Evolutionary conservation across 176 grass and related monocot genomes (phyloP).

Genomic region (Elymus sibiricus): DNA sequence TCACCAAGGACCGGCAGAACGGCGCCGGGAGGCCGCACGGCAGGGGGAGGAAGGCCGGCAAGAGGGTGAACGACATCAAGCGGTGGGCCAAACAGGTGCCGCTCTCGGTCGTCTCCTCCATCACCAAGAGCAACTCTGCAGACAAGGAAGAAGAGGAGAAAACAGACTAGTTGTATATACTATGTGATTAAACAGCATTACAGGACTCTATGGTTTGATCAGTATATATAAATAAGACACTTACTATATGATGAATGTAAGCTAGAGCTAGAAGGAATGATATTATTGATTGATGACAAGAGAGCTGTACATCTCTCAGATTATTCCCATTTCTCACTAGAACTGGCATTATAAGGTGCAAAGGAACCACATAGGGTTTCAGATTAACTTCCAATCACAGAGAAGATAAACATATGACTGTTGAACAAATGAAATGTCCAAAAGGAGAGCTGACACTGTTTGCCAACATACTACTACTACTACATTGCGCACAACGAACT

Average conservation of each 20-base stretch:
- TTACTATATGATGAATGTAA: background rate
- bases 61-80: constrained; percentile 67
- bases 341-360: background rate
- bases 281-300: background rate
- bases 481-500: background rate
- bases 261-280: background rate
- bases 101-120: constrained; percentile 75
- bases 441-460: background rate
- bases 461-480: too few species aligned
- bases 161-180: constrained; percentile 11
- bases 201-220: background rate
- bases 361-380: background rate
- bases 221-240: background rate
- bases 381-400: background rate
- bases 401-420: background rate
- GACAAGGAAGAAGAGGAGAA: constrained; percentile 60
- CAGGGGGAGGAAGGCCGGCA: constrained; percentile 59
- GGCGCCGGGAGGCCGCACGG: constrained; percentile 20
- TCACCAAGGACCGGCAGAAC: constrained; percentile 65
- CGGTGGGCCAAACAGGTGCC: constrained; percentile 85
- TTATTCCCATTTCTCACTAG: constrained; percentile 7
- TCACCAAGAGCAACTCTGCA: constrained; percentile 68
- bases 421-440: constrained; percentile 15
- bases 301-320: background rate
- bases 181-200: background rate